phyloP scores from a whole-genome alignment of 306 rosid genomes.

The Sphenostylis stenocarpa region DNA sequence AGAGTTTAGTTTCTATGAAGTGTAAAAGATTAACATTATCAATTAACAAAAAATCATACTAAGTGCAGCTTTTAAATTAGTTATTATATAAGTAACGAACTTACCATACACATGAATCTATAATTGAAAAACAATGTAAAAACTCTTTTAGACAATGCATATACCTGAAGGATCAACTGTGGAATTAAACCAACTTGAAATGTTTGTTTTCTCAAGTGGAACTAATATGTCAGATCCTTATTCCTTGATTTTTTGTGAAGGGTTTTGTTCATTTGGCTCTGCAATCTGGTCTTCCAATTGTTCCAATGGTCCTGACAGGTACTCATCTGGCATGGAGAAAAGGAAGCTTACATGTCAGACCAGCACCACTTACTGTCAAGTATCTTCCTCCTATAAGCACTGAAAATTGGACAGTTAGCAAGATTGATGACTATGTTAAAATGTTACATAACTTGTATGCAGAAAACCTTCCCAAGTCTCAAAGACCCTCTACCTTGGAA shows the following conservation, averaged over 20 bases:
- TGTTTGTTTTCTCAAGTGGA: neutral
- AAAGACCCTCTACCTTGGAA: slow-evolving; percentile 44
- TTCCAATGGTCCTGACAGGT: slow-evolving; percentile 60
- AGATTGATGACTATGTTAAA: slow-evolving; percentile 48
- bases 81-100: too few relatives aligned
- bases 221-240: neutral
- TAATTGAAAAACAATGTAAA: too few relatives aligned
- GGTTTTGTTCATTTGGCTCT: slow-evolving; percentile 70
- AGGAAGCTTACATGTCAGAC: slow-evolving; percentile 55
- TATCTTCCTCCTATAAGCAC: slow-evolving; percentile 60
- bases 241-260: slow-evolving; percentile 35
- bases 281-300: slow-evolving; percentile 61
- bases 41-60: too few relatives aligned
- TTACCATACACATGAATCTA: too few relatives aligned
- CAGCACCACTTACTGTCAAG: slow-evolving; percentile 50
- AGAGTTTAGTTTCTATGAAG: neutral
- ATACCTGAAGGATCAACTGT: too few relatives aligned
- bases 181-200: too few relatives aligned
- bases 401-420: slow-evolving; percentile 45
- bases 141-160: too few relatives aligned
- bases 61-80: too few relatives aligned
- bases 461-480: slow-evolving; percentile 53
- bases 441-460: slow-evolving; percentile 42
- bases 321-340: slow-evolving; percentile 69
- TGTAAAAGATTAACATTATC: too few relatives aligned